Percentiles rank a stretch among this genome's conserved stretches.
phyloP scores from a whole-genome alignment of 805 yeast species.

The Ogataea ganodermae region DNA sequence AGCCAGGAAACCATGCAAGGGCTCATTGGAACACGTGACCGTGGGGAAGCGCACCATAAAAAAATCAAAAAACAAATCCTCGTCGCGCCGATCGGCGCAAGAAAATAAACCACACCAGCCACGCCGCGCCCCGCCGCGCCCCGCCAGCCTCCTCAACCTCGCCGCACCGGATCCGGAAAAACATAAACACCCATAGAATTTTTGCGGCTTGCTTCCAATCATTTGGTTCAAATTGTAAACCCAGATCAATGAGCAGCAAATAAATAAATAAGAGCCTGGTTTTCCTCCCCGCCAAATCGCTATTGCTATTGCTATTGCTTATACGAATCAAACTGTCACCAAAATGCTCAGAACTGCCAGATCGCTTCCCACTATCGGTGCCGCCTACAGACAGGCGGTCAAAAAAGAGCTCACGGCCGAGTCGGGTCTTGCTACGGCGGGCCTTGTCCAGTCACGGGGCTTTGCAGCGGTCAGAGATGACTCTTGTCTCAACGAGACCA shows the following conservation, averaged over 20 bases:
- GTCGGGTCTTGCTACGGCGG: constrained; percentile 4
- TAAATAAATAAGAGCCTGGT: neutral
- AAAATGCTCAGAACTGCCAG: constrained; percentile 37
- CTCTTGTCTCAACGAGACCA: constrained; percentile 2
- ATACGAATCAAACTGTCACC: neutral
- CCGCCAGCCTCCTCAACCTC: too few relatives aligned
- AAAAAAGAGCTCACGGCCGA: constrained; percentile 13
- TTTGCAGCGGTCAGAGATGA: constrained; percentile 16
- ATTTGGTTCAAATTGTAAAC: neutral
- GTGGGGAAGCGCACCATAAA: too few relatives aligned
- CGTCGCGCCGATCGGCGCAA: neutral
- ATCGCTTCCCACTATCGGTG: constrained; percentile 36
- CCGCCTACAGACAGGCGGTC: constrained; percentile 30
- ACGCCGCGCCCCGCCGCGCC: too few relatives aligned
- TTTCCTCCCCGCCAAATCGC: too few relatives aligned
- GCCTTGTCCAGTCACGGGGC: constrained; percentile 12
- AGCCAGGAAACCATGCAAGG: too few relatives aligned
- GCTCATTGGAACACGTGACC: too few relatives aligned
- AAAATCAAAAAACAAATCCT: neutral
- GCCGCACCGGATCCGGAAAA: constrained; percentile 10
- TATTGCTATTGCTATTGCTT: too few relatives aligned
- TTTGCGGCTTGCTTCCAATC: constrained; percentile 2
- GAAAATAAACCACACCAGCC: too few relatives aligned
- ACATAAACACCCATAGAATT: constrained; percentile 9
- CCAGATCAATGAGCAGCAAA: too few relatives aligned